These are phyloP conservation scores for Paracoccidioides brasiliensis DNA, from an alignment of 2,329 filamentous ascomycete genomes.

Conservation along the genomic window DNA sequence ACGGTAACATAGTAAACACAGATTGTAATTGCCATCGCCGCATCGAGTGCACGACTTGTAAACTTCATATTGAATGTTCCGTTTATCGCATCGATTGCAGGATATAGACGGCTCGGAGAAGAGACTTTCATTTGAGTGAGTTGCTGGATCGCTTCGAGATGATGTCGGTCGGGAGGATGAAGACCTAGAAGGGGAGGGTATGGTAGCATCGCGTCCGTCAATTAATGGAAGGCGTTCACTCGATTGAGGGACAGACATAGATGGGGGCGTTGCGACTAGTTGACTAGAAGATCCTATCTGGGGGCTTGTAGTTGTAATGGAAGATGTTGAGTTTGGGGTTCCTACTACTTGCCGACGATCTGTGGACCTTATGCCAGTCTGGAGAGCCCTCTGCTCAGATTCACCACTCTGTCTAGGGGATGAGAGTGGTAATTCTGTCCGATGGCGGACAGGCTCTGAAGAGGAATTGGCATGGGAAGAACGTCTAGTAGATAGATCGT, in stretches of 20 bases:
- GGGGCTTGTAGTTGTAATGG: not conserved
- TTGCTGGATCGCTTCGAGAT: conserved; percentile 17
- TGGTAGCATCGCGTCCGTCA: not conserved
- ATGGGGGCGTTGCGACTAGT: not conserved
- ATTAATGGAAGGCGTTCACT: not conserved
- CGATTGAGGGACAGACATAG: not conserved
- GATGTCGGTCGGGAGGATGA: conserved; percentile 21
- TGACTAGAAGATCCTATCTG: not conserved
- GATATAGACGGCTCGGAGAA: conserved; percentile 59
- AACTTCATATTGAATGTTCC: conserved; percentile 69
- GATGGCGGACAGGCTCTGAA: not conserved
- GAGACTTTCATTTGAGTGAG: conserved; percentile 21
- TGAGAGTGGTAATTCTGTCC: not conserved
- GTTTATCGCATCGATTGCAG: conserved; percentile 57
- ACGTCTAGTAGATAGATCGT: conserved; percentile 41
- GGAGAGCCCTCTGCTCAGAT: not conserved
- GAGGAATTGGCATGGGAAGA: not conserved
- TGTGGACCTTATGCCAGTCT: not conserved
- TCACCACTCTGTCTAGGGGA: not conserved
- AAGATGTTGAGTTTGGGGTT: not conserved
- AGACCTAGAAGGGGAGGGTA: conserved; percentile 17
- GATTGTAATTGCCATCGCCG: conserved; percentile 56
- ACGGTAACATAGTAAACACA: conserved; percentile 74
- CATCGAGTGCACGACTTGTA: conserved; percentile 74
- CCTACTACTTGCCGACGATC: not conserved